Percentiles rank a stretch among this genome's conserved stretches.
Conservation (phyloP, 2,329 filamentous ascomycete species). For the Cordyceps cicadae region DNA sequence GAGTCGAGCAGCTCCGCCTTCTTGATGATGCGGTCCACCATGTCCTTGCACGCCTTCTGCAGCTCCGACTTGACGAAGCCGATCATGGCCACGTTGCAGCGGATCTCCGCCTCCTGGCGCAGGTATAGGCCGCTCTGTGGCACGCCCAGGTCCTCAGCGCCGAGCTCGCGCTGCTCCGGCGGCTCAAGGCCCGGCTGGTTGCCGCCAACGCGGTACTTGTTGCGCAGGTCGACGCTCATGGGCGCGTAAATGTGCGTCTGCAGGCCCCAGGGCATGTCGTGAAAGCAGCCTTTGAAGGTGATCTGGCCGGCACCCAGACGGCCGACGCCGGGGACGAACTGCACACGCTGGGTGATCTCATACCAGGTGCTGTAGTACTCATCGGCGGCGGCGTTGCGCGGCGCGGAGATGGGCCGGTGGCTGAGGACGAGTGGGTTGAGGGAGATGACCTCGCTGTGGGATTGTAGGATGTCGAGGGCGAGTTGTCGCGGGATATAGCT, state of each 20-base stretch:
- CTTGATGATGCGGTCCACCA: conserved; percentile 61
- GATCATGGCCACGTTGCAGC: conserved; percentile 58
- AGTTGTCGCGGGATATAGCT: conserved; percentile 62
- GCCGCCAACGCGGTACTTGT: conserved; percentile 59
- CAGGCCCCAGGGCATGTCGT: conserved; percentile 63
- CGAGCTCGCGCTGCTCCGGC: conserved; percentile 53
- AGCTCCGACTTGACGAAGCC: conserved; percentile 58
- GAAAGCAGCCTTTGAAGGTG: conserved; percentile 63
- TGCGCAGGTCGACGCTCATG: conserved; percentile 57
- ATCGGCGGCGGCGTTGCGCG: conserved; percentile 58
- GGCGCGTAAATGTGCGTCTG: conserved; percentile 66
- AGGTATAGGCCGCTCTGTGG: conserved; percentile 59
- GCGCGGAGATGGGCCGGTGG: conserved; percentile 56
- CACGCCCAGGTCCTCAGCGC: conserved; percentile 47
- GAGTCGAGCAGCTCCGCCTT: conserved; percentile 63
- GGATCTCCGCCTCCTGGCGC: conserved; percentile 62
- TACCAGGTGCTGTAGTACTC: conserved; percentile 70
- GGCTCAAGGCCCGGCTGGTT: conserved; percentile 60
- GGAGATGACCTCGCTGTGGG: conserved; percentile 62
- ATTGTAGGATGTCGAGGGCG: conserved; percentile 64
- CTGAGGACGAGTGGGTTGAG: conserved; percentile 60
- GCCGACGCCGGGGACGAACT: conserved; percentile 58
- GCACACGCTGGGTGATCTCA: conserved; percentile 61
- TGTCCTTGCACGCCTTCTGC: conserved; percentile 56
- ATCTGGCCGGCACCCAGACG: conserved; percentile 57